A percentile compares a stretch with the other conserved stretches of the same genome.
Conservation (phyloP, 106 monocot genomes). For the Dendrobium catenatum region DNA sequence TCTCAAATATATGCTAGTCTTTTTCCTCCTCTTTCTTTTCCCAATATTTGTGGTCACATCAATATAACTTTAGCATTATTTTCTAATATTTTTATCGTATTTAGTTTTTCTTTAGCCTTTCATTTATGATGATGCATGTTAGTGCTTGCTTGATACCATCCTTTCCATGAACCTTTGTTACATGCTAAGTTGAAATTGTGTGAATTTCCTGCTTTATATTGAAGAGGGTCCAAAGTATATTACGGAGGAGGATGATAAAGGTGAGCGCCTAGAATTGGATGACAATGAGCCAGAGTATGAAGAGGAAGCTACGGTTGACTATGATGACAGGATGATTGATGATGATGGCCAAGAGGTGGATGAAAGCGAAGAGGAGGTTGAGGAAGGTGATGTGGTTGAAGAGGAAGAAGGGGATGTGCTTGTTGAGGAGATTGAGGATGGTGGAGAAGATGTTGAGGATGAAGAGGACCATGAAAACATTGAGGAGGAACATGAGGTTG, state of each 20-base stretch:
- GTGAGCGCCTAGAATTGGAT: constrained; percentile 64
- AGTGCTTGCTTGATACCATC: not conserved
- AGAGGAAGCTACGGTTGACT: constrained; percentile 56
- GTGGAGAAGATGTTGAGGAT: constrained; percentile 43
- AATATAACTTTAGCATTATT: not conserved
- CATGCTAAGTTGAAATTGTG: not conserved
- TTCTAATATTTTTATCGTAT: not conserved
- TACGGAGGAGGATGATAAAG: constrained; percentile 63
- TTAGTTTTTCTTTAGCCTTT: not conserved
- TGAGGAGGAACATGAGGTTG: constrained; percentile 43
- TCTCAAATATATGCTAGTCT: not conserved
- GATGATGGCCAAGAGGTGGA: constrained; percentile 46
- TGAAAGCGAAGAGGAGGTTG: constrained; percentile 23
- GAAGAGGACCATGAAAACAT: constrained; percentile 48
- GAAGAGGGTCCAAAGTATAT: constrained; percentile 40
- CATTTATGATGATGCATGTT: not conserved
- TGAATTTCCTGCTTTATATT: constrained; percentile 19
- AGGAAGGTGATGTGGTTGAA: constrained; percentile 39
- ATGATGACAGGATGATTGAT: constrained; percentile 57
- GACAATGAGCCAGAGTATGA: constrained; percentile 84
- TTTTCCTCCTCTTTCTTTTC: not conserved
- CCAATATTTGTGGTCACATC: not conserved
- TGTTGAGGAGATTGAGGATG: constrained; percentile 52
- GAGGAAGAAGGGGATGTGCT: constrained; percentile 35
- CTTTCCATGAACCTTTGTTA: not conserved